Evolutionary conservation across 495 filamentous ascomycete genomes (phyloP).

Genomic region (Elasticomyces elasticus): DNA sequence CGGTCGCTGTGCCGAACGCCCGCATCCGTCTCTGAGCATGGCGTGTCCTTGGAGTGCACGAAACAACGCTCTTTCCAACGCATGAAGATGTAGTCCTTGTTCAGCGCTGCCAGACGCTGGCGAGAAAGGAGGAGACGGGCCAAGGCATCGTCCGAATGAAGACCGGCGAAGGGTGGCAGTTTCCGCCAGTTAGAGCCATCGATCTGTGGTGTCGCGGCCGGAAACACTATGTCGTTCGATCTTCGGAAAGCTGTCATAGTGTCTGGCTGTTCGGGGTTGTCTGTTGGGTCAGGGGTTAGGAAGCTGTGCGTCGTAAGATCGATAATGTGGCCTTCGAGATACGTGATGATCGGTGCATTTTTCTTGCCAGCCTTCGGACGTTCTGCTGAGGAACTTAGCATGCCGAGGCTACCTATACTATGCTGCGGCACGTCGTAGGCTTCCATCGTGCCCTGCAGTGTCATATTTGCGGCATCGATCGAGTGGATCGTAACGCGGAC

Average conservation of each 20-base stretch:
- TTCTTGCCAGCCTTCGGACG: constrained; percentile 18
- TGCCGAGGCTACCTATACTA: constrained; percentile 16
- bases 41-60: constrained; percentile 37
- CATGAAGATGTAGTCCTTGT: constrained; percentile 60
- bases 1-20: constrained; percentile 10
- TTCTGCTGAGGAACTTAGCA: constrained; percentile 1
- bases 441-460: constrained; percentile 67
- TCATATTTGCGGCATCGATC: constrained; percentile 54
- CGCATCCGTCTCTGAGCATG: constrained; percentile 1
- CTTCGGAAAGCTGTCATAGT: no score
- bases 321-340: constrained; percentile 67
- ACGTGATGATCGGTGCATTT: constrained; percentile 55
- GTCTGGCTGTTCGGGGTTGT: no score
- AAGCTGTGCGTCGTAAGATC: constrained; percentile 61
- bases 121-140: constrained; percentile 49
- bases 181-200: constrained; percentile 66
- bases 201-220: constrained; percentile 42
- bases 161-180: constrained; percentile 53
- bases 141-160: constrained; percentile 45
- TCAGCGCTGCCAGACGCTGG: constrained; percentile 45
- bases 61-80: constrained; percentile 75
- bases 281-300: constrained; percentile 59
- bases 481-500: constrained; percentile 63
- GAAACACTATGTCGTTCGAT: constrained; percentile 40
- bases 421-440: constrained; percentile 59